Evolutionary conservation across 257 asterid species (phyloP).

Genomic region (Eustoma russellianum): DNA sequence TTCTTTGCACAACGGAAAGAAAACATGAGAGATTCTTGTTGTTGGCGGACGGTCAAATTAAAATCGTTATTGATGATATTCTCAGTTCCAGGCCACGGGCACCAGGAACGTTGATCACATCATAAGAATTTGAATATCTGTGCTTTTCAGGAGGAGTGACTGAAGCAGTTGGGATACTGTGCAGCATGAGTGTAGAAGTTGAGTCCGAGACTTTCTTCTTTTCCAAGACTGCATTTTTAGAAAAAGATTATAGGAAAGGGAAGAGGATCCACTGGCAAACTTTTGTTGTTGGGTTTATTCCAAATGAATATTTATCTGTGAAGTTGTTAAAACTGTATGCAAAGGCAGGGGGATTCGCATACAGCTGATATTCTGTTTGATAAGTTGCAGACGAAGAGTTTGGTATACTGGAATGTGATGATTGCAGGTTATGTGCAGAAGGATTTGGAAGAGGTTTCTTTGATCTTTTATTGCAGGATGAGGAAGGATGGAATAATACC

Average conservation of each 20-base stretch:
- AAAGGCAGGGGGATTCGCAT: slow-evolving; percentile 57
- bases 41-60: slow-evolving; percentile 19
- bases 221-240: slow-evolving; percentile 83
- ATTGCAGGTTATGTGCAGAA: slow-evolving; percentile 83
- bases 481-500: slow-evolving; percentile 57
- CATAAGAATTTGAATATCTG: slow-evolving; percentile 64
- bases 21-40: slow-evolving; percentile 14
- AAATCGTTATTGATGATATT: slow-evolving; percentile 36
- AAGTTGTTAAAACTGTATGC: slow-evolving; percentile 79
- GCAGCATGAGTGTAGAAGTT: slow-evolving; percentile 54
- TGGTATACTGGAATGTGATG: slow-evolving; percentile 78
- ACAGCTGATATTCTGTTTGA: slow-evolving; percentile 55
- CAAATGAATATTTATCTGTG: slow-evolving; percentile 61
- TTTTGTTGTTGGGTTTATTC: slow-evolving; percentile 56
- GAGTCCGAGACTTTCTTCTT: slow-evolving; percentile 53
- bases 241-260: slow-evolving; percentile 60
- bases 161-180: slow-evolving; percentile 77
- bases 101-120: slow-evolving; percentile 30
- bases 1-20: slow-evolving; percentile 7
- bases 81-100: slow-evolving; percentile 72
- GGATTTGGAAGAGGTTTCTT: slow-evolving; percentile 61
- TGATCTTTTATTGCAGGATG: slow-evolving; percentile 60
- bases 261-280: slow-evolving; percentile 86
- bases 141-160: slow-evolving; percentile 76
- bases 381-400: slow-evolving; percentile 31